Percentiles rank a stretch among this genome's conserved stretches.
phyloP scores from a whole-genome alignment of 257 asterid species.

The Oldenlandia corymbosa region DNA sequence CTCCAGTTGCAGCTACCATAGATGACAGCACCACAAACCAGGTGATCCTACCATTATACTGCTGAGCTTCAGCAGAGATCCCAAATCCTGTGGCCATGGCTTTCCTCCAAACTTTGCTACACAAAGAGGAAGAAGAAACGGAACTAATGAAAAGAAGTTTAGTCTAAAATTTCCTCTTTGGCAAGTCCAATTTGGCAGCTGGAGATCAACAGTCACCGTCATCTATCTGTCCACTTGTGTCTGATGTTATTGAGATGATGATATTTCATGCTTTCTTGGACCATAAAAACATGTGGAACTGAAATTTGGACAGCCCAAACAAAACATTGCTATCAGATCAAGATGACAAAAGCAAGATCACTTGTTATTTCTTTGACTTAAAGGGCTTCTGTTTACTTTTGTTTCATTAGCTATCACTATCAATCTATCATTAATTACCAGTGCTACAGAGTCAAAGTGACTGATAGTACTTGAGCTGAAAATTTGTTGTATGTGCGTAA shows the following conservation, averaged over 20 bases:
- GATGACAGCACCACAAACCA: conserved; percentile 54
- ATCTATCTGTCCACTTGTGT: not conserved
- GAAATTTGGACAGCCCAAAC: not conserved
- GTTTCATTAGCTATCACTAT: not conserved
- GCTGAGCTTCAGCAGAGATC: conserved; percentile 20
- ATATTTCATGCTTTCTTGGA: not conserved
- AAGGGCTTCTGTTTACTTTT: not conserved
- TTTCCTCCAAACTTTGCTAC: conserved; percentile 2
- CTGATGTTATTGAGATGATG: not conserved
- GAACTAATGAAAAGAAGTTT: not conserved
- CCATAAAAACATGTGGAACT: not conserved
- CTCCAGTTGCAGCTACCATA: conserved; percentile 71
- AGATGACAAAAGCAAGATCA: not conserved
- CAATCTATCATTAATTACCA: no score
- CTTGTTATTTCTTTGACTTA: not conserved
- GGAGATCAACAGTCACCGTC: not conserved
- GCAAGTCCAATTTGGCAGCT: conserved; percentile 27
- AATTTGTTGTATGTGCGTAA: no score
- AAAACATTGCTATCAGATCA: not conserved
- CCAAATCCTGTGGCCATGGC: conserved; percentile 44
- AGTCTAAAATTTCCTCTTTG: not conserved
- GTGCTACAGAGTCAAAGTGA: not conserved
- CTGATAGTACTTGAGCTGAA: not conserved
- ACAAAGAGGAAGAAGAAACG: not conserved
- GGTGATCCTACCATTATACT: conserved; percentile 56